Conservation (phyloP, 257 asterid species). For the Primulina tabacum region DNA sequence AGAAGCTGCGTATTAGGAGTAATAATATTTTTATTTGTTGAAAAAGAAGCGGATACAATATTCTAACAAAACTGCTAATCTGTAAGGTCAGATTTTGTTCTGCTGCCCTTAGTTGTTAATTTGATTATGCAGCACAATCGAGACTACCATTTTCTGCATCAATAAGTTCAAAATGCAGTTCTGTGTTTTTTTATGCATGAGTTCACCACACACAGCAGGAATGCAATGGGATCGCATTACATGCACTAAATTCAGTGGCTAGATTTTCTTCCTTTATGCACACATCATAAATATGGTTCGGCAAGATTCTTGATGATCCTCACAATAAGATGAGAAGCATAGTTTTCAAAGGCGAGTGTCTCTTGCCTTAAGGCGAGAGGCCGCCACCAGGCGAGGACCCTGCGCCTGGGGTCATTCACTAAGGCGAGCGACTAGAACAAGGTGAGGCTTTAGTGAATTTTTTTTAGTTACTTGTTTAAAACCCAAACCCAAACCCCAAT, state of each 20-base stretch:
- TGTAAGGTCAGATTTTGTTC: neutral
- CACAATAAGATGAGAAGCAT: neutral
- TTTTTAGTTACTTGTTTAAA: too few relatives aligned
- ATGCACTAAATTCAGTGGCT: neutral
- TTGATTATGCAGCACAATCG: neutral
- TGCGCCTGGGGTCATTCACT: too few relatives aligned
- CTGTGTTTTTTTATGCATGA: neutral
- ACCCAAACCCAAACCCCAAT: too few relatives aligned
- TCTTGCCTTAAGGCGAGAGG: too few relatives aligned
- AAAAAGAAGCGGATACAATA: neutral
- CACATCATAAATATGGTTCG: neutral
- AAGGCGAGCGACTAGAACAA: too few relatives aligned
- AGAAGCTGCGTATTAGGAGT: neutral
- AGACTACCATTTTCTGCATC: neutral
- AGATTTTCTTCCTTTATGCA: neutral
- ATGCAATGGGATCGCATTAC: neutral
- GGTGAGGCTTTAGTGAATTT: too few relatives aligned
- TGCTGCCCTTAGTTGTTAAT: neutral
- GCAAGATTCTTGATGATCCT: neutral
- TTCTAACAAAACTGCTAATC: neutral
- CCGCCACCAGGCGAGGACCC: too few relatives aligned
- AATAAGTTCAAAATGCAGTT: neutral
- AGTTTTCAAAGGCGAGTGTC: too few relatives aligned
- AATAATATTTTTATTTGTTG: neutral
- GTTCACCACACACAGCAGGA: neutral